These are phyloP conservation scores for Sporothrix dimorphospora DNA, from an alignment of 2,329 filamentous ascomycete species.

Conservation along the genomic window DNA sequence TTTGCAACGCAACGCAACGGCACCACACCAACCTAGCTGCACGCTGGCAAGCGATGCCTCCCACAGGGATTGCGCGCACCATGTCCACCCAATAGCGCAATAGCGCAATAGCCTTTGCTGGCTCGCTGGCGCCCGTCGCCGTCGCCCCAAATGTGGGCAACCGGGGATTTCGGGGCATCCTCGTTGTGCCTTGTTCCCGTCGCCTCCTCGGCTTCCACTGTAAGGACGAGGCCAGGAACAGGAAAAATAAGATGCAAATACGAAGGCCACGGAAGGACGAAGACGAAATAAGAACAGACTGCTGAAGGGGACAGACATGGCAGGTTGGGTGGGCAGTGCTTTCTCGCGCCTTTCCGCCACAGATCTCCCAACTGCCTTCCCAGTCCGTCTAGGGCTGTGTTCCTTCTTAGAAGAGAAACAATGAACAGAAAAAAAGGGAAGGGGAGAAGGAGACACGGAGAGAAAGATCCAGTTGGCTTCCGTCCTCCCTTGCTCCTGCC, in stretches of 20 bases:
- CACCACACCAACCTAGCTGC: background rate
- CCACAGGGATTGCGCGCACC: background rate
- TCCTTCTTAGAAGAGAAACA: background rate
- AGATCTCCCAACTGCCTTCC: background rate
- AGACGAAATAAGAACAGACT: background rate
- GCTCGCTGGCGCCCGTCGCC: background rate
- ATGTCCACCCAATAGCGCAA: background rate
- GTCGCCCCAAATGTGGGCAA: conserved; percentile 1
- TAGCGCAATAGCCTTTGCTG: background rate
- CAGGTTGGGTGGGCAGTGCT: background rate
- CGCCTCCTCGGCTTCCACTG: background rate
- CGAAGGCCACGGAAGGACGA: conserved; percentile 15
- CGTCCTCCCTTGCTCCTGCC: background rate
- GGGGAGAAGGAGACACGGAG: no score
- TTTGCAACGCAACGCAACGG: background rate
- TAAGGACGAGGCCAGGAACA: background rate
- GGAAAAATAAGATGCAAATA: background rate
- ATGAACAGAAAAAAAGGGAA: background rate
- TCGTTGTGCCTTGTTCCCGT: background rate
- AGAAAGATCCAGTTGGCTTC: background rate
- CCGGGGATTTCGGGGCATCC: background rate
- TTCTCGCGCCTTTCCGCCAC: conserved; percentile 12
- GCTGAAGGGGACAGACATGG: background rate
- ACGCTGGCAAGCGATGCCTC: background rate
- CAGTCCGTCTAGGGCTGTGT: background rate